A percentile compares a stretch with the other conserved stretches of the same genome.
These are phyloP conservation scores for Bromus sterilis DNA, from an alignment of 176 grass and related monocot genomes.

Conservation along the genomic window DNA sequence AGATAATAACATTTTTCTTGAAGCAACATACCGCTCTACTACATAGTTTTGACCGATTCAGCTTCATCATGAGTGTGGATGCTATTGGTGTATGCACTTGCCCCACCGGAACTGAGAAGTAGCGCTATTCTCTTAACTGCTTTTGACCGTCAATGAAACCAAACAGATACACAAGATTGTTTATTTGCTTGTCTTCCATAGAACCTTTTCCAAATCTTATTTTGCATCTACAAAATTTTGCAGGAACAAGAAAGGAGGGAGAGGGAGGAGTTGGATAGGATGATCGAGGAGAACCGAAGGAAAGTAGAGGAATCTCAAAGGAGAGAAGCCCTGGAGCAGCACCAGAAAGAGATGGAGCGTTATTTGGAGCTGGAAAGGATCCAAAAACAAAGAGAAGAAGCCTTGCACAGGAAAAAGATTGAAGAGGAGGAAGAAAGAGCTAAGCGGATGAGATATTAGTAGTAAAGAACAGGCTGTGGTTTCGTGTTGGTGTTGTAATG, in stretches of 20 bases:
- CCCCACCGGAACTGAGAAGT: neutral
- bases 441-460: conserved; percentile 57
- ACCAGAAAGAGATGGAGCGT: conserved; percentile 82
- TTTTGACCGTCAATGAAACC: neutral
- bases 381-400: conserved; percentile 88
- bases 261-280: conserved; percentile 87
- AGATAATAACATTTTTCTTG: neutral
- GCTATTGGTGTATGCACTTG: neutral
- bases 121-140: neutral
- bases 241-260: conserved; percentile 90
- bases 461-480: conserved; percentile 37
- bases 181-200: neutral
- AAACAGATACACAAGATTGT: neutral
- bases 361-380: conserved; percentile 81
- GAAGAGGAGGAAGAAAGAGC: conserved; percentile 80
- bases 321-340: conserved; percentile 64
- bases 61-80: neutral
- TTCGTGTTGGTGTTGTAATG: neutral
- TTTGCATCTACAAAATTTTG: neutral
- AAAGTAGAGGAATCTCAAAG: conserved; percentile 91
- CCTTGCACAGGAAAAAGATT: conserved; percentile 73
- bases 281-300: conserved; percentile 77
- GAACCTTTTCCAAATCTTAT: neutral
- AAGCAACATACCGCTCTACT: neutral
- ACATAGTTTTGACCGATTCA: neutral